A percentile compares a stretch with the other conserved stretches of the same genome.
These are phyloP conservation scores for Phytopythium oedochilum DNA, from an alignment of 352 stramenopile species.

Conservation along the genomic window DNA sequence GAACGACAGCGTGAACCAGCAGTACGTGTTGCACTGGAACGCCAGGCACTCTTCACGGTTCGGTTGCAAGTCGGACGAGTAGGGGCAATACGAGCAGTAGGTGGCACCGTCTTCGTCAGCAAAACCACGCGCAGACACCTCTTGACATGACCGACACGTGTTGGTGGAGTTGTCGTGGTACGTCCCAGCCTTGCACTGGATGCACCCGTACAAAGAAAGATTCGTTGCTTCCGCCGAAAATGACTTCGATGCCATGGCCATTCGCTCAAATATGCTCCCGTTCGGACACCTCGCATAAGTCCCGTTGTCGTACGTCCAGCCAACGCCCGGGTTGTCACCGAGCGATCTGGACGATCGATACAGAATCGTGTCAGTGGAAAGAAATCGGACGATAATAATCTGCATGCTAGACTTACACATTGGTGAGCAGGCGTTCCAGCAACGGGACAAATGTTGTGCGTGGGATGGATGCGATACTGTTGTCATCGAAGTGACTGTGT, in stretches of 20 bases:
- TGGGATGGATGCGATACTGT: constrained; percentile 52
- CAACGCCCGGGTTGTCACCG: constrained; percentile 46
- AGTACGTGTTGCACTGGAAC: constrained; percentile 52
- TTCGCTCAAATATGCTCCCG: constrained; percentile 45
- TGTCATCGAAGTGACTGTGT: constrained; percentile 50
- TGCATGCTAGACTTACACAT: constrained; percentile 26
- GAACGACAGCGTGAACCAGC: constrained; percentile 60
- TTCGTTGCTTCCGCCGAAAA: constrained; percentile 4
- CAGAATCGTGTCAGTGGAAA: neutral
- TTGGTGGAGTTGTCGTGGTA: constrained; percentile 49
- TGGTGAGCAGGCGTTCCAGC: constrained; percentile 31
- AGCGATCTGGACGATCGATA: constrained; percentile 24
- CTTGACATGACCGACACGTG: constrained; percentile 30
- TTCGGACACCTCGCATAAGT: constrained; percentile 42
- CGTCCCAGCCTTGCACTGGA: constrained; percentile 52
- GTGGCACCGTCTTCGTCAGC: constrained; percentile 45
- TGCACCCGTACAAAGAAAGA: constrained; percentile 40
- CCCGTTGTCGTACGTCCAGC: constrained; percentile 22
- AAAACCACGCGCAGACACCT: constrained; percentile 47
- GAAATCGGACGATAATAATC: neutral
- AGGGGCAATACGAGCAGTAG: constrained; percentile 52
- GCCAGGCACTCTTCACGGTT: constrained; percentile 29
- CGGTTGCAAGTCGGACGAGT: constrained; percentile 43
- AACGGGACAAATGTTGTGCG: constrained; percentile 46
- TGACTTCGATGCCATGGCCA: constrained; percentile 13